Evolutionary conservation across 2,329 filamentous ascomycete species (phyloP), one percentile per base, ranked within the genome.

Genomic region (Byssoonygena ceratinophila): DNA sequence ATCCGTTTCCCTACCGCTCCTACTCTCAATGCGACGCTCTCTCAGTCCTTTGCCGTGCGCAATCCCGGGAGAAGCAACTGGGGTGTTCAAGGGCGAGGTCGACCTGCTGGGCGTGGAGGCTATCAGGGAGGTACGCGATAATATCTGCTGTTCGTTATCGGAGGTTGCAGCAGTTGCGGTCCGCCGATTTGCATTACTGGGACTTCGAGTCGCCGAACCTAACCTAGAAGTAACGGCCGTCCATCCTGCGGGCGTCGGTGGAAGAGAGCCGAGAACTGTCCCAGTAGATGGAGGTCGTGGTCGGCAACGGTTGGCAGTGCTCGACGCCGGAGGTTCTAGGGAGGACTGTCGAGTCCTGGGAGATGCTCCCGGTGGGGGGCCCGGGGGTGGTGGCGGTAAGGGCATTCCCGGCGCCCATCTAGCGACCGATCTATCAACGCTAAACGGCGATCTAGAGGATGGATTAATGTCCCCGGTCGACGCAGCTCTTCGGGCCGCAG

Each of bases 21-120:
- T 75, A 59, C 81, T 83, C 61, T 81, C 78, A 56, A 79, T 83
- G 55, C 82, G 73, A 52, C 82, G 75, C 63, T 85, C 82, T 22
- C 82, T 74, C 54, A 85, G 80, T 16, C 80, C 82, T 62, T 80
- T 79, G 7, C 74, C 69, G 58, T 75, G 80, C 2, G 68, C 64
- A 25, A 80, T 77, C 55, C 76, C 74, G 57, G 69, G 70, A 14
- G 51, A 29, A 9, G 40, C 20, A 7, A 41, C 18, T 2, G 29
- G 46, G 25, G 46, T 14, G 12, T 37, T 27, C 16, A 16, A 20
- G 12, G 37, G 29, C 23, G 40, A 36, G 18, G 12, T 40, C 12
- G 46, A n/a, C 8, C 12, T 18, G 23, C 11, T 41, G 20, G 46
- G 25, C 5, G 16, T 29, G 6, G 25, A 25, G 8, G 29, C 18